Conservation (phyloP, 352 stramenopile genomes). For the Globisporangium cylindrosporum region DNA sequence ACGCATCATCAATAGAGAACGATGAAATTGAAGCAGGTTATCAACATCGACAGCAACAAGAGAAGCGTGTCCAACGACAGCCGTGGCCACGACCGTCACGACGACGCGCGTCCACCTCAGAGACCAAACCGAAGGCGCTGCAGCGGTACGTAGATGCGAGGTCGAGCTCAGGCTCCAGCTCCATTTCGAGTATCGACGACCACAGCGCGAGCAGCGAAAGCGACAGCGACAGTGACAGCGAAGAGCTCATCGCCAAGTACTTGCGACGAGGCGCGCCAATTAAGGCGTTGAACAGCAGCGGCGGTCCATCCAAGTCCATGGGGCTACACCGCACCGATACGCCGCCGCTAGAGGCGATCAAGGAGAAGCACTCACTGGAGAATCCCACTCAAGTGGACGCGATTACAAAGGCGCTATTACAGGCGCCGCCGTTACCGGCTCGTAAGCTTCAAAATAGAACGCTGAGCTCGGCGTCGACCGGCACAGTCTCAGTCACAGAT, state of each 20-base stretch:
- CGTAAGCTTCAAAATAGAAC: constrained; percentile 27
- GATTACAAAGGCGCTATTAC: neutral
- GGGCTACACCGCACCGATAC: neutral
- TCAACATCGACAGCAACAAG: neutral
- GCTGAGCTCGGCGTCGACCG: constrained; percentile 21
- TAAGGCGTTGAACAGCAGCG: constrained; percentile 5
- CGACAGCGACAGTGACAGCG: constrained; percentile 10
- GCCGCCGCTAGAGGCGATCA: constrained; percentile 12
- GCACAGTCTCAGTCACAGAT: constrained; percentile 33
- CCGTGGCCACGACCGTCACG: neutral
- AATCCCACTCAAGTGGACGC: neutral
- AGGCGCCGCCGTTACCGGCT: neutral
- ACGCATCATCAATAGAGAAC: neutral
- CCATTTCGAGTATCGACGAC: constrained; percentile 18
- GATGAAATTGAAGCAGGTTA: neutral
- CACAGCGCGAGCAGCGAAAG: constrained; percentile 9
- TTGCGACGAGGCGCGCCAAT: constrained; percentile 12
- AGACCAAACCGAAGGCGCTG: constrained; percentile 3
- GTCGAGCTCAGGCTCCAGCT: constrained; percentile 7
- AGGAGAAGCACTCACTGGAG: constrained; percentile 15
- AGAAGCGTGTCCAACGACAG: neutral
- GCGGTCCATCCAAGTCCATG: neutral
- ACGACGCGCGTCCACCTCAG: constrained; percentile 13
- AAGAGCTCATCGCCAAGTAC: constrained; percentile 21
- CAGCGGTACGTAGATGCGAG: constrained; percentile 5